Conservation (phyloP, 78 protist species). For the slime mould (Dictyostelium discoideum) region dicty_2.7 NC_007089.4:3925501-3926000, state of each 20-base stretch:
- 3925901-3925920: constrained; percentile 57
- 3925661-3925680: neutral
- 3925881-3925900: constrained; percentile 64
- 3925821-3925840: constrained; percentile 94
- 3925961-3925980: constrained; percentile 59
- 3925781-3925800: constrained; percentile 56
- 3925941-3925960: constrained; percentile 79
- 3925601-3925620: neutral
- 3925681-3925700: neutral
- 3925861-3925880: constrained; percentile 73
- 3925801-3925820: constrained; percentile 52
- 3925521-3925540: neutral
- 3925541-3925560: constrained; percentile 11
- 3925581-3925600: constrained; percentile 1
- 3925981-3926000: constrained; percentile 86
- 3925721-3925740: neutral
- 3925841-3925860: constrained; percentile 31
- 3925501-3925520: neutral
- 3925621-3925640: neutral
- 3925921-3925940: constrained; percentile 90
- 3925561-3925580: neutral
- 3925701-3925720: neutral
- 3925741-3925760: constrained; percentile 15
- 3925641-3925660: neutral
- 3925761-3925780: constrained; percentile 48